Evolutionary conservation across 2,329 filamentous ascomycete species (phyloP).

Genomic region (Fusarium virguliforme): DNA sequence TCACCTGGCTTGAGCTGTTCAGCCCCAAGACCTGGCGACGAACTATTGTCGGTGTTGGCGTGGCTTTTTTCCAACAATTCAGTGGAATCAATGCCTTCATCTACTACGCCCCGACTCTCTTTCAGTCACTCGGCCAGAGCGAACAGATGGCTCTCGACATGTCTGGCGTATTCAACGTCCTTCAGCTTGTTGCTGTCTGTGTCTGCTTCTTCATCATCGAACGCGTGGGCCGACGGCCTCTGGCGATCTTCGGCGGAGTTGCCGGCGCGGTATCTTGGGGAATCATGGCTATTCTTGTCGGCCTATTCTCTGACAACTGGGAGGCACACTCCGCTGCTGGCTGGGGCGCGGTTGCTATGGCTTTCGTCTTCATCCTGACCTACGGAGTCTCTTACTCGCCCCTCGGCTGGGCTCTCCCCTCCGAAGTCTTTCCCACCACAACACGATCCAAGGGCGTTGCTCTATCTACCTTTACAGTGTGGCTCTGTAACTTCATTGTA

Average conservation of each 20-base stretch:
- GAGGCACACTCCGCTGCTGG: conserved; percentile 64
- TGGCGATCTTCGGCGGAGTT: conserved; percentile 60
- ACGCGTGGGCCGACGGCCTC: conserved; percentile 35
- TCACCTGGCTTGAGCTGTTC: conserved; percentile 66
- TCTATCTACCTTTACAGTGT: conserved; percentile 52
- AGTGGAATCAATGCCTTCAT: conserved; percentile 66
- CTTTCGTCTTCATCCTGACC: conserved; percentile 69
- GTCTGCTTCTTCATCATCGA: conserved; percentile 38
- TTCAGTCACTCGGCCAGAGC: conserved; percentile 58
- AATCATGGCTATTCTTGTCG: conserved; percentile 70
- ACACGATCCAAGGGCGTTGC: conserved; percentile 59
- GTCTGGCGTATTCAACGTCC: conserved; percentile 61
- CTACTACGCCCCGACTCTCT: conserved; percentile 64
- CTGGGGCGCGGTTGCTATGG: conserved; percentile 72
- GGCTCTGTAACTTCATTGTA: background rate
- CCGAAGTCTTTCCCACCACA: conserved; percentile 60
- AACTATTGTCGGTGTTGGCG: conserved; percentile 60
- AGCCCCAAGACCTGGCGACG: conserved; percentile 67
- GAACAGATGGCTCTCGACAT: conserved; percentile 58
- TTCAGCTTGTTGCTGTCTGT: conserved; percentile 62
- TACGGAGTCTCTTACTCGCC: conserved; percentile 57
- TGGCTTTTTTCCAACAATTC: conserved; percentile 69
- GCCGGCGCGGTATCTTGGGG: conserved; percentile 59
- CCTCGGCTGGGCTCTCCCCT: conserved; percentile 61
- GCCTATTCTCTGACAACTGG: background rate